Base-by-base conservation (phyloP, 2,329 filamentous ascomycete species). In the Fusarium sp. region DNA sequence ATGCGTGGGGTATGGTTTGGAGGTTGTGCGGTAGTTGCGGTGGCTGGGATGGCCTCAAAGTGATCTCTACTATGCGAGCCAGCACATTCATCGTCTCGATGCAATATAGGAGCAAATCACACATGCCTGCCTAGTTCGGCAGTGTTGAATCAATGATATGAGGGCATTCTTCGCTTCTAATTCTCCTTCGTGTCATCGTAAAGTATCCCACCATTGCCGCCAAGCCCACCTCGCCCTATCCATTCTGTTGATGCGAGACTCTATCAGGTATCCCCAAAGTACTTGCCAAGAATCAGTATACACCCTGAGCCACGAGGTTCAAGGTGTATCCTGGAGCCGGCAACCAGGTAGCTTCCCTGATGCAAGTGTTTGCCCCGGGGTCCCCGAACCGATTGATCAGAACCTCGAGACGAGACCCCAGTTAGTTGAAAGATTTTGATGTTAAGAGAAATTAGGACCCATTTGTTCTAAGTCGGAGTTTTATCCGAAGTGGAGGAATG, bases 361-460 rank as follows among this genome's bases (percentile, higher is more conserved):
- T 66, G 69, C 69, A 66, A 73, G 65, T 63, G 39, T 45, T 70
- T 27, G 37, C 58, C 29, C 65, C 57, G 39, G 61, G 55, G 21
- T 18, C 41, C 45, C 66, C 57, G 39, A 55, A 21, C n/a, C 41
- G 48, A 45, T 41, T 49, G 41, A 59, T 41, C 46, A 70, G 52
- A 41, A 29, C 35, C 44, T 66, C 48, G 41, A 59, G 56, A 49
- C 46, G 48, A 54, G 31, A 46, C 38, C 56, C 61, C 19, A 29
- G 65, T 33, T 46, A 49, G 35, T 55, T 23, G 35, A 41, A 59
- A 27, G 25, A 23, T 45, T 45, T 16, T 49, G 23, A 27, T 35
- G 51, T 45, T 27, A 31, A 38, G 15, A 27, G 46, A 69, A 38
- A 69, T 65, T 70, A 60, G 37, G 60, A 55, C 54, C 66, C 59